A percentile compares a stretch with the other conserved stretches of the same genome.
Conservation (phyloP, 2,329 filamentous ascomycete species). For the Rutstroemia sp. region DNA sequence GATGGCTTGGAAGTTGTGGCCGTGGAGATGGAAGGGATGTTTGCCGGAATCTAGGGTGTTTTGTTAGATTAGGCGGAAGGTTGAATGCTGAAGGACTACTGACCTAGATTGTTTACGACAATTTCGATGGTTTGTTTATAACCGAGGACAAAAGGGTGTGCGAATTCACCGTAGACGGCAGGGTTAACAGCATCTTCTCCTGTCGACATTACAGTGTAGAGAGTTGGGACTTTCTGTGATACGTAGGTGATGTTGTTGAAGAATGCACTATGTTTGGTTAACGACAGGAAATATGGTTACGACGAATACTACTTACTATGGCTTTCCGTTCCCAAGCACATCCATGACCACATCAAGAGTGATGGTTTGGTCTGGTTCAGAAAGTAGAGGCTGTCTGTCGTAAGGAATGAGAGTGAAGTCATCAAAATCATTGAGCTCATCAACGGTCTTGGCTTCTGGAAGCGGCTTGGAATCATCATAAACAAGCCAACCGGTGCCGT, state of each 20-base stretch:
- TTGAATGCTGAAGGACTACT: neutral
- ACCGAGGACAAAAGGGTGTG: conserved; percentile 61
- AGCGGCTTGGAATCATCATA: conserved; percentile 43
- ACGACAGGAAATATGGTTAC: neutral
- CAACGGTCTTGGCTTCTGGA: conserved; percentile 45
- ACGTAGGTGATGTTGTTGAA: conserved; percentile 60
- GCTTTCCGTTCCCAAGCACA: conserved; percentile 58
- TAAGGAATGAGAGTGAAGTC: conserved; percentile 65
- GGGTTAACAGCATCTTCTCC: conserved; percentile 46
- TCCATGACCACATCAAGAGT: conserved; percentile 59
- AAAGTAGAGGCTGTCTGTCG: conserved; percentile 54
- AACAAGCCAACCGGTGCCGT: conserved; percentile 57
- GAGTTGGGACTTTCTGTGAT: conserved; percentile 55
- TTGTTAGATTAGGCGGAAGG: neutral
- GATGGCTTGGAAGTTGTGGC: conserved; percentile 64
- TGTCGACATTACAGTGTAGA: conserved; percentile 58
- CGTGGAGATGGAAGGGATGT: conserved; percentile 72
- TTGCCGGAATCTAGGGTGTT: conserved; percentile 48
- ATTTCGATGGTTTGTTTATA: conserved; percentile 63
- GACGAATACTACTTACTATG: conserved; percentile 43
- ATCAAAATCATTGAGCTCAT: conserved; percentile 62
- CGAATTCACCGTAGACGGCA: conserved; percentile 56
- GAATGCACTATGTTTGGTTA: conserved; percentile 34
- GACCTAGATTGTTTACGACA: conserved; percentile 62
- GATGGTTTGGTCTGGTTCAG: conserved; percentile 55